phyloP scores from a whole-genome alignment of 1,284 basidiomycete genomes.

The Baeospora myosura region DNA sequence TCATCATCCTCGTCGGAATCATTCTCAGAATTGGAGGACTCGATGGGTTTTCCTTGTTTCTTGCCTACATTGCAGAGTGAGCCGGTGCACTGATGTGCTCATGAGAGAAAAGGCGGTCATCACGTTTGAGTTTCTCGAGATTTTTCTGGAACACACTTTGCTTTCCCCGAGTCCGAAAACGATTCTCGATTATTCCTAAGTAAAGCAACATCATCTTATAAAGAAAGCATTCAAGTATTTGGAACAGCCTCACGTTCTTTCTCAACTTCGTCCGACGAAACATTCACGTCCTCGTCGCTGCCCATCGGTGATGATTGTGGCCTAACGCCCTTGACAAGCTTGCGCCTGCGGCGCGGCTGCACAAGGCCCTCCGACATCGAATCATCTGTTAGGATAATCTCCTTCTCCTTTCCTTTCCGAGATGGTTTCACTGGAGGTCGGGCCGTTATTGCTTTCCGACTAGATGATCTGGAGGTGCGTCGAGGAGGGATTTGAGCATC shows the following conservation, averaged over 20 bases:
- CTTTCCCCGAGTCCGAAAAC: constrained; percentile 56
- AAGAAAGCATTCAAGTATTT: not conserved
- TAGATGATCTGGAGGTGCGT: too few species aligned
- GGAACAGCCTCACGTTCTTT: constrained; percentile 37
- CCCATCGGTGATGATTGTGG: constrained; percentile 33
- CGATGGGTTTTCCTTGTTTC: constrained; percentile 36
- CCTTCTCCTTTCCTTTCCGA: constrained; percentile 15
- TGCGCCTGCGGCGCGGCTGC: constrained; percentile 23
- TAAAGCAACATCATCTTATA: not conserved
- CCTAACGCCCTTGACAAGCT: constrained; percentile 41
- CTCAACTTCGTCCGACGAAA: constrained; percentile 54
- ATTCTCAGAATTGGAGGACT: constrained; percentile 28
- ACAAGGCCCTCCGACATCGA: too few species aligned
- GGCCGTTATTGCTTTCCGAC: too few species aligned
- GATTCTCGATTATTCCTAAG: constrained; percentile 54
- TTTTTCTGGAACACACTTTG: constrained; percentile 54
- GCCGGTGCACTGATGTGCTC: too few species aligned
- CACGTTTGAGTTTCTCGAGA: constrained; percentile 58
- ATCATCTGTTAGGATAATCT: not conserved
- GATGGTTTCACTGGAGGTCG: too few species aligned
- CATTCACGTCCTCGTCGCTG: too few species aligned
- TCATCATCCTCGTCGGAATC: constrained; percentile 25
- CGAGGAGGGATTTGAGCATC: constrained; percentile 1
- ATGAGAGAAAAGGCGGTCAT: constrained; percentile 10
- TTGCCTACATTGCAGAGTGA: constrained; percentile 32